phyloP scores from a whole-genome alignment of 2,329 filamentous ascomycete genomes.

The Calonectria fujianensis region DNA sequence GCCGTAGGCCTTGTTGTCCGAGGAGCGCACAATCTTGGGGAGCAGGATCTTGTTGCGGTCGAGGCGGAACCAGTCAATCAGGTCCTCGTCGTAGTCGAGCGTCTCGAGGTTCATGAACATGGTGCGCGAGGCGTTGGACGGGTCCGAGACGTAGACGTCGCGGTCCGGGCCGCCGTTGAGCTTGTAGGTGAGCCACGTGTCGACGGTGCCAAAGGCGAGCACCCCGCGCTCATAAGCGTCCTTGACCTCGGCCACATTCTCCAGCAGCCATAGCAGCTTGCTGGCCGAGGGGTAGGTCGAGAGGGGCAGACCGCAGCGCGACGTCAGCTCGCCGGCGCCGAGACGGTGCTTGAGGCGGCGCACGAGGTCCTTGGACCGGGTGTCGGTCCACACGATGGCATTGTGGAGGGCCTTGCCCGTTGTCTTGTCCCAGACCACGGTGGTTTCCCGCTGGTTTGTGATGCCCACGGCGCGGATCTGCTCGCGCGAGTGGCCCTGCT shows the following conservation, averaged over 20 bases:
- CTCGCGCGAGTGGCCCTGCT: slow-evolving; percentile 78
- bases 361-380: slow-evolving; percentile 82
- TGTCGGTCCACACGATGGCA: slow-evolving; percentile 91
- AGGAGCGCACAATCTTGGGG: slow-evolving; percentile 86
- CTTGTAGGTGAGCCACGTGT: slow-evolving; percentile 88
- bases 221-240: slow-evolving; percentile 82
- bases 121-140: slow-evolving; percentile 84
- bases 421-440: slow-evolving; percentile 85
- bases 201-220: slow-evolving; percentile 86
- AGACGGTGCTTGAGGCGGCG: slow-evolving; percentile 81
- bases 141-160: slow-evolving; percentile 84
- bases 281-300: slow-evolving; percentile 89
- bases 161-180: slow-evolving; percentile 81
- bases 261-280: slow-evolving; percentile 86
- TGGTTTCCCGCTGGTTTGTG: slow-evolving; percentile 90
- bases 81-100: slow-evolving; percentile 82
- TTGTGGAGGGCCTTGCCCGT: slow-evolving; percentile 87
- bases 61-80: slow-evolving; percentile 85
- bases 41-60: slow-evolving; percentile 81
- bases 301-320: slow-evolving; percentile 84
- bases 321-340: slow-evolving; percentile 79
- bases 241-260: slow-evolving; percentile 79
- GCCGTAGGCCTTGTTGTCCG: slow-evolving; percentile 82
- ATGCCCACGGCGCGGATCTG: slow-evolving; percentile 87
- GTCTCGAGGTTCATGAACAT: slow-evolving; percentile 92